These are phyloP conservation scores for Myochromella boudieri DNA, from an alignment of 768 basidiomycete genomes.

Conservation along the genomic window DNA sequence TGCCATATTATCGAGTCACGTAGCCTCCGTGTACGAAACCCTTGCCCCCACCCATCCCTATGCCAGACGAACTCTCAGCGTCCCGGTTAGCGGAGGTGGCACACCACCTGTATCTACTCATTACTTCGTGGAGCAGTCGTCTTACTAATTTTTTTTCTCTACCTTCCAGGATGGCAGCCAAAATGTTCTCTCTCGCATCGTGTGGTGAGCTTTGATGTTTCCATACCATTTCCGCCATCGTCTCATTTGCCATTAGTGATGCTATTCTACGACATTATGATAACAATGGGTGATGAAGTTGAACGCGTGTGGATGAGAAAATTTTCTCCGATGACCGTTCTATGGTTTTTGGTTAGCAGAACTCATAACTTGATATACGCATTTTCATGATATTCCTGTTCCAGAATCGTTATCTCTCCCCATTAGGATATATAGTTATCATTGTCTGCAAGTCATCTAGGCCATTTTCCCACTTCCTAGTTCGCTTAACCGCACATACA, in stretches of 20 bases:
- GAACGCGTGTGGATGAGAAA: slow-evolving; percentile 33
- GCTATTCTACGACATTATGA: slow-evolving; percentile 35
- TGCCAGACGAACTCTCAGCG: slow-evolving; percentile 13
- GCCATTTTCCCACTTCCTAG: not conserved
- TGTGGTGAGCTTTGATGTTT: slow-evolving; percentile 25
- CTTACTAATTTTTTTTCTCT: not conserved
- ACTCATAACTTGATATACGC: not conserved
- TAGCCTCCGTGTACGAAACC: too few relatives aligned
- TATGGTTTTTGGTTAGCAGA: slow-evolving; percentile 29
- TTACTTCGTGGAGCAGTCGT: not conserved
- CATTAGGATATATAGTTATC: slow-evolving; percentile 34
- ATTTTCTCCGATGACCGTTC: slow-evolving; percentile 26
- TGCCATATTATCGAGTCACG: too few relatives aligned
- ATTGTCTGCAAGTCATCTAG: slow-evolving; percentile 28
- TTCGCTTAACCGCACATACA: slow-evolving; percentile 3
- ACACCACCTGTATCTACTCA: slow-evolving; percentile 15
- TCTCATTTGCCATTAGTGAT: slow-evolving; percentile 22
- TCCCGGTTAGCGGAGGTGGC: slow-evolving; percentile 15
- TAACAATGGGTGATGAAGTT: slow-evolving; percentile 36
- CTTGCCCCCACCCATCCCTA: not conserved
- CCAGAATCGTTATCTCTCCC: slow-evolving; percentile 37
- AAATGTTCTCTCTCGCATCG: slow-evolving; percentile 36
- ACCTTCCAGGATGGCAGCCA: slow-evolving; percentile 29
- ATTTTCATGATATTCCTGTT: not conserved
- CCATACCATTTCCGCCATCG: not conserved